Evolutionary conservation across 73 alveolate species (phyloP), one percentile per base, ranked within the genome.

Genomic region (Tetrahymena malaccensis): DNA sequence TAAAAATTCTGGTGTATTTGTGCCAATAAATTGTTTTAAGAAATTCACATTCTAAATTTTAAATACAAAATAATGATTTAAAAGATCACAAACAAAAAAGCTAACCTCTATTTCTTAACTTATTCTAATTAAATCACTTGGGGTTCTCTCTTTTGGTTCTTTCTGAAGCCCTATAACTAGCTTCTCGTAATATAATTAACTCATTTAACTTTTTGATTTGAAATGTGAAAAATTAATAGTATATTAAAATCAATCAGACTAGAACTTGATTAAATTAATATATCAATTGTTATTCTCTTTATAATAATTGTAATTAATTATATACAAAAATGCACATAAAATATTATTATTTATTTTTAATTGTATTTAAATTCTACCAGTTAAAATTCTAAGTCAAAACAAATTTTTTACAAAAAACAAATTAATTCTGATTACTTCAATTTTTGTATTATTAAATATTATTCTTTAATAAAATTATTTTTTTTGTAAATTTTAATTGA

Each of bases 1-100:
- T 31, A 95, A 55, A 56, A 95, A 95, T 22, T 95, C 97, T 43
- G 70, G 35, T 13, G 95, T 50, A 31, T 95, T 85, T 31, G 97
- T 95, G 10, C 97, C 94, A 34, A 43, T 50, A 43, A 21, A 34
- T 50, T 94, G 21, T 21, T 85, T 22, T 34, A 70, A 70, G 89
- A 70, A 70, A n/a, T 70, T 70, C 35, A 70, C 89, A 70, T 70
- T 70, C 89, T 70, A 70, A 56, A 27, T n/a, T 70, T 7, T n/a
- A 70, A 57, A 7, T 1, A 70, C 7, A 22, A 70, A 31, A 27
- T 70, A 70, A 70, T 10, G 0, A 27, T 3, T 27, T n/a, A 2
- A 40, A 25, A 9, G 37, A 12, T 0, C 7, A n/a, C 19, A 27
- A n/a, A 58, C 6, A 70, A 70, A 22, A 22, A 12, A 22, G 1